phyloP scores from a whole-genome alignment of 78 protist species.

The Dictyostelium citrinum region DNA sequence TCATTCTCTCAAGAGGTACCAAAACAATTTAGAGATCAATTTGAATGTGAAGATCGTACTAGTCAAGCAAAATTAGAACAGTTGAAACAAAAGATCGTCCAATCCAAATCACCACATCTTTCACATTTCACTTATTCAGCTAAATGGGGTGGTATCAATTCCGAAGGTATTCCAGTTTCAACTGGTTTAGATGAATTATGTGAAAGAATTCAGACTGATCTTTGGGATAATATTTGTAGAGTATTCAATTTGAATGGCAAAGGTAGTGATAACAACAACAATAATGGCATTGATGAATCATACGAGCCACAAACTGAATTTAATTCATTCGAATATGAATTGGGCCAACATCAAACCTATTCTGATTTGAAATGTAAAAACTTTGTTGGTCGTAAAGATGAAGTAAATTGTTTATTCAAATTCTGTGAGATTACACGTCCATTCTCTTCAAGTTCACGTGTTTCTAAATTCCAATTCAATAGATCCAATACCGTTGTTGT shows the following conservation, averaged over 20 bases:
- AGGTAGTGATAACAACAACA: neutral
- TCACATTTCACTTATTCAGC: conserved; percentile 20
- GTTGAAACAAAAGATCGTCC: conserved; percentile 1
- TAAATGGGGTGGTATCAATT: conserved; percentile 45
- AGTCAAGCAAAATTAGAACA: neutral
- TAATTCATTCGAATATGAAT: conserved; percentile 21
- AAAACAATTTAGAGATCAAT: conserved; percentile 4
- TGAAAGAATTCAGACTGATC: conserved; percentile 42
- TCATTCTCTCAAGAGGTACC: conserved; percentile 33
- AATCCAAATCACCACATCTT: neutral
- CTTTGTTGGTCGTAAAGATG: conserved; percentile 71
- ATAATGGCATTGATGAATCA: neutral
- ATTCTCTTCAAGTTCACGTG: neutral
- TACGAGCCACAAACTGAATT: neutral
- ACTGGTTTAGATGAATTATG: conserved; percentile 42
- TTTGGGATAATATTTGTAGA: conserved; percentile 38
- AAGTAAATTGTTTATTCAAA: conserved; percentile 24
- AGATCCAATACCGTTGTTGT: conserved; percentile 40
- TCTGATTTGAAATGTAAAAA: neutral
- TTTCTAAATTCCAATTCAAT: conserved; percentile 28
- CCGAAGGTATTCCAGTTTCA: conserved; percentile 24
- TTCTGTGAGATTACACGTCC: conserved; percentile 40
- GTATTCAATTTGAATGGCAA: conserved; percentile 11
- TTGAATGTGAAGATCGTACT: conserved; percentile 24
- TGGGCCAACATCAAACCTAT: conserved; percentile 22